Evolutionary conservation across 2,329 filamentous ascomycete genomes (phyloP).

Genomic region (Sporothrix protearum): DNA sequence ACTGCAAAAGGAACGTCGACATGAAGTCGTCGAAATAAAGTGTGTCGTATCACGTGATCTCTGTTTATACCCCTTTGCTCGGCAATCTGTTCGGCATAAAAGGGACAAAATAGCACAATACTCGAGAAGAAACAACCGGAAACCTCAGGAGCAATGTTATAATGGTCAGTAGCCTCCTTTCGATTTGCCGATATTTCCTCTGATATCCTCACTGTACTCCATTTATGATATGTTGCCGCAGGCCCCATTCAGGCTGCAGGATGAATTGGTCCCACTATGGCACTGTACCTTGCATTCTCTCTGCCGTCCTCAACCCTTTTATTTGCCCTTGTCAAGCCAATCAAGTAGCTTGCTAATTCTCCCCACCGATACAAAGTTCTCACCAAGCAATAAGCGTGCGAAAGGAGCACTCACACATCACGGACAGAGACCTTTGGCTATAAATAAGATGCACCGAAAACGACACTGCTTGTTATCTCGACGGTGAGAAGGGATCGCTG

Average conservation of each 20-base stretch:
- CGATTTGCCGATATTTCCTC: neutral
- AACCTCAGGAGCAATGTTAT: neutral
- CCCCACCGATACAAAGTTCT: neutral
- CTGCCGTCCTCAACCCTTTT: neutral
- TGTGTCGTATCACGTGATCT: neutral
- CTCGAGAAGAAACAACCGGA: too few species aligned
- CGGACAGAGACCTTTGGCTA: neutral
- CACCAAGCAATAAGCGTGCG: too few species aligned
- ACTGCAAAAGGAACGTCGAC: neutral
- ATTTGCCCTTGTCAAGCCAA: neutral
- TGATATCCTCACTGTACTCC: neutral
- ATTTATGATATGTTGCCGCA: neutral
- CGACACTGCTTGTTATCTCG: slow-evolving; percentile 5
- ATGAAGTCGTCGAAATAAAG: neutral
- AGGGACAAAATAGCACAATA: too few species aligned
- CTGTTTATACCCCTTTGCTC: neutral
- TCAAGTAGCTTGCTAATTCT: neutral
- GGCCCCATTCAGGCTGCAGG: slow-evolving; percentile 13
- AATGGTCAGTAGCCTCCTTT: neutral
- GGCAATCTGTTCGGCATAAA: neutral
- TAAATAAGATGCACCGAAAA: neutral
- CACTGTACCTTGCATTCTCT: slow-evolving; percentile 19
- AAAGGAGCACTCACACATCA: neutral
- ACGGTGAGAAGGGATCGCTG: neutral
- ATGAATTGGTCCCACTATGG: neutral